Evolutionary conservation across 2,329 filamentous ascomycete species (phyloP), one percentile per base, ranked within the genome.

Genomic region (Coleophoma cylindrospora): DNA sequence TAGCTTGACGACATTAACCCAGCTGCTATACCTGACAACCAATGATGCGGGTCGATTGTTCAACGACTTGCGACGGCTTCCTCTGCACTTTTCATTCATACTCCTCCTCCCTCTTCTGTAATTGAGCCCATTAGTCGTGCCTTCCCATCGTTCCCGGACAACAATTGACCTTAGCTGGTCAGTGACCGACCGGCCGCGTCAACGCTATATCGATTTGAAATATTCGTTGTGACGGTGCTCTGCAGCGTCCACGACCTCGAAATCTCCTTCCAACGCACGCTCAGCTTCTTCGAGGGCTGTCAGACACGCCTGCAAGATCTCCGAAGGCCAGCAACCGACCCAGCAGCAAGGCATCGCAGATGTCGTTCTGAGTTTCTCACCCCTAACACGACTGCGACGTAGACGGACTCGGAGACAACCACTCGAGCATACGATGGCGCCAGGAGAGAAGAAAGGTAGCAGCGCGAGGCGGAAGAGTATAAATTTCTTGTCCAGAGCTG

Each of bases 381-480:
- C 22, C 27, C 41, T 13, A n/a, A 44, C 21, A 27, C 27, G 32
- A 27, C 27, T 44, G 21, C 22, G 41, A 44, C 41, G 12, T 33
- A 19, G 40, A 17, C 38, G 9, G 17, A 13, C 45, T 49, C 34
- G 51, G 56, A 51, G 37, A 50, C 47, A n/a, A 9, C 22, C 17
- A 19, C 43, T 53, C 50, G 51, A 45, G 43, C 36, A 54, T 48
- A 48, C 50, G 45, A 65, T 65, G 63, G 57, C 61, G 36, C 60
- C 58, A 45, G 45, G 36, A 40, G 58, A 59, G 43, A 50, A 52
- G 47, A 51, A 40, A 36, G 37, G 27, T 17, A 44, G 37, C n/a
- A 55, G 17, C 12, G 52, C 45, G 27, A 53, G 63, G 38, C 61
- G 61, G 17, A 64, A 61, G 55, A 65, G 61, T 51, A 52, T 64